Percentiles rank a stretch among this genome's conserved stretches.
Evolutionary conservation across 129 eudicot genomes (phyloP).

Genomic region (Erigeron canadensis): DNA sequence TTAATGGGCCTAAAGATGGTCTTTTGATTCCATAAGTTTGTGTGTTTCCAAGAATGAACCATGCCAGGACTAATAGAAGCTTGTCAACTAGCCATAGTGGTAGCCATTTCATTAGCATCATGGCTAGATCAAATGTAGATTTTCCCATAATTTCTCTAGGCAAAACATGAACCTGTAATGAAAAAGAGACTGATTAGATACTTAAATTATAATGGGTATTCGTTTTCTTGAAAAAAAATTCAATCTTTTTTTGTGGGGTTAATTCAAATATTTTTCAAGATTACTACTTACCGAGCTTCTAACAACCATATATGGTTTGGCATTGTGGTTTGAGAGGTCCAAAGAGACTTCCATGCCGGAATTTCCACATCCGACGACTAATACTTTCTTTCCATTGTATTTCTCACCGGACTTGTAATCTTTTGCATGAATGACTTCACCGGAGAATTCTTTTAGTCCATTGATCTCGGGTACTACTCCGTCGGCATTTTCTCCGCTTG

Average conservation of each 20-base stretch:
- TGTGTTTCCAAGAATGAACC: slow-evolving; percentile 73
- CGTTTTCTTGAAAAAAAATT: slow-evolving; percentile 3
- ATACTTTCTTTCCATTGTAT: slow-evolving; percentile 58
- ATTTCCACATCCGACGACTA: slow-evolving; percentile 88
- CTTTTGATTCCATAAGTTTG: slow-evolving; percentile 63
- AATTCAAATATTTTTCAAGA: not conserved
- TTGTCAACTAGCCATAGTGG: slow-evolving; percentile 77
- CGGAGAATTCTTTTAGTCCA: slow-evolving; percentile 59
- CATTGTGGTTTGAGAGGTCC: slow-evolving; percentile 84
- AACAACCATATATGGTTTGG: slow-evolving; percentile 84
- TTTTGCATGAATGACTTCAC: slow-evolving; percentile 71
- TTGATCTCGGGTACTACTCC: slow-evolving; percentile 72
- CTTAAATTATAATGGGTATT: not conserved
- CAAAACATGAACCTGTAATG: slow-evolving; percentile 63
- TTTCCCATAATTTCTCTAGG: slow-evolving; percentile 69
- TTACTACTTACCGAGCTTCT: slow-evolving; percentile 90
- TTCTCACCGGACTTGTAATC: slow-evolving; percentile 78
- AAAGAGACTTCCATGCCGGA: slow-evolving; percentile 97
- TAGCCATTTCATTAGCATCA: slow-evolving; percentile 69
- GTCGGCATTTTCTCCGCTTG: slow-evolving; percentile 88
- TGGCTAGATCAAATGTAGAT: slow-evolving; percentile 70
- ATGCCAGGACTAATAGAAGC: slow-evolving; percentile 49
- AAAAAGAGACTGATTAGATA: slow-evolving; percentile 17
- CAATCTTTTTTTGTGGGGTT: not conserved
- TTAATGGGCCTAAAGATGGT: slow-evolving; percentile 69